Conservation (phyloP, 2,329 filamentous ascomycete species). For the Phaeosphaeria sp. region DNA sequence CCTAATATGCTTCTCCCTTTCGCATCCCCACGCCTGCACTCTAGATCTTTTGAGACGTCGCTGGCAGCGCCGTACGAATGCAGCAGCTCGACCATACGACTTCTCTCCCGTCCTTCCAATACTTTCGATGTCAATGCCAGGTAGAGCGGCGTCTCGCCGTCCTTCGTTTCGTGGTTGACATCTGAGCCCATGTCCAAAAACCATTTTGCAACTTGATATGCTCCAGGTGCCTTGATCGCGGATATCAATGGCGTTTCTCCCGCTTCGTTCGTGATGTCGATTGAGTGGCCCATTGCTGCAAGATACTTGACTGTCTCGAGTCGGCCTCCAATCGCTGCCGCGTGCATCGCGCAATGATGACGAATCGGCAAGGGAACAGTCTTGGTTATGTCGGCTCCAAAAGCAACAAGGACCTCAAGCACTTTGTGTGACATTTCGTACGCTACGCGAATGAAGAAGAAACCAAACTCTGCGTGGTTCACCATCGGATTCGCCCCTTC, state of each 20-base stretch:
- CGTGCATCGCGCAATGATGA: constrained; percentile 38
- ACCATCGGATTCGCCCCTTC: constrained; percentile 42
- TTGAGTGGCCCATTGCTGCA: constrained; percentile 29
- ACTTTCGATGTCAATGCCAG: constrained; percentile 22
- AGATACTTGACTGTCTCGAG: constrained; percentile 37
- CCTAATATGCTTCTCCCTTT: constrained; percentile 31
- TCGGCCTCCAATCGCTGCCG: constrained; percentile 33
- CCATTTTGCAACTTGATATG: constrained; percentile 33
- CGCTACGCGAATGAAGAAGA: constrained; percentile 37
- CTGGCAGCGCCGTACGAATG: constrained; percentile 37
- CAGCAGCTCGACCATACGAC: constrained; percentile 37
- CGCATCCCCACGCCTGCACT: constrained; percentile 23
- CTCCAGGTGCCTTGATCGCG: constrained; percentile 36
- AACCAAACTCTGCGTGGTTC: constrained; percentile 36
- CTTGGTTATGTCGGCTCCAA: constrained; percentile 37
- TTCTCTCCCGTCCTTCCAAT: constrained; percentile 34
- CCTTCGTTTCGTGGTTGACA: constrained; percentile 32
- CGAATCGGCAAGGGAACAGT: constrained; percentile 12
- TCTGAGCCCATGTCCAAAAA: constrained; percentile 40
- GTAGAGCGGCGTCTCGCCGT: constrained; percentile 32
- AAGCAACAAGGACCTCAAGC: constrained; percentile 33
- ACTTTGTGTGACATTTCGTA: constrained; percentile 32
- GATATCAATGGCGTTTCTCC: constrained; percentile 42
- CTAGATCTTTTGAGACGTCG: constrained; percentile 19
- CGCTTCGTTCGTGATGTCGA: constrained; percentile 31